Base-by-base conservation (phyloP, 2,329 filamentous ascomycete species). In the Parastagonospora nodorum region DNA sequence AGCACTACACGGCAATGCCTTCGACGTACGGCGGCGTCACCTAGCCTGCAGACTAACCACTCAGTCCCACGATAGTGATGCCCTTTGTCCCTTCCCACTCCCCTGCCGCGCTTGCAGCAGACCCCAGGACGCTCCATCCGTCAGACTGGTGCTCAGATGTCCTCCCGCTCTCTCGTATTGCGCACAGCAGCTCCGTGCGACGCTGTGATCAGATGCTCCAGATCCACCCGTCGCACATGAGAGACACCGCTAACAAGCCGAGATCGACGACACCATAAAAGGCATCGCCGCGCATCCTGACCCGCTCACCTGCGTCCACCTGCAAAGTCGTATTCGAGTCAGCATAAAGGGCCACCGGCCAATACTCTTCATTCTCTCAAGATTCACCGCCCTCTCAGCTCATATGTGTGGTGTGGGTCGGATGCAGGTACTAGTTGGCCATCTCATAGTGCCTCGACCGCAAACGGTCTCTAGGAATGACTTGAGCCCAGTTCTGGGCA, bases 231-330 rank as follows among this genome's bases (percentile, higher is more conserved):
- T 58, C 41, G 57, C 55, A 58, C 59, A 52, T 50, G 47, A 55
- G 49, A 38, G 42, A 42, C 44, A 47, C 45, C 58, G 58, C 58
- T 27, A 53, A 40, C 46, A 37, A 49, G 52, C 57, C 59, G 57
- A 61, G 50, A 47, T 42, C 33, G 27, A 40, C 45, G 24, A 46
- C 53, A 55, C 42, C 54, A 46, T 38, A 54, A 46, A 42, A 49
- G 33, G 31, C 36, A 54, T 40, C 55, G 45, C 55, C 41, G 52
- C 49, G 52, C 55, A 43, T 49, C 48, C 39, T 53, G 35, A 24
- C 19, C 43, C 46, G 49, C 35, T 41, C 42, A 42, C n/a, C n/a
- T n/a, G n/a, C n/a, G n/a, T n/a, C n/a, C n/a, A n/a, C n/a, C 16
- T 19, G 12, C 27, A 16, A 16, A 39, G 14, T 19, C 37, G 37